Conservation (phyloP, 164 flowering plant genomes). For the Magnolia kwangsiensis region DNA sequence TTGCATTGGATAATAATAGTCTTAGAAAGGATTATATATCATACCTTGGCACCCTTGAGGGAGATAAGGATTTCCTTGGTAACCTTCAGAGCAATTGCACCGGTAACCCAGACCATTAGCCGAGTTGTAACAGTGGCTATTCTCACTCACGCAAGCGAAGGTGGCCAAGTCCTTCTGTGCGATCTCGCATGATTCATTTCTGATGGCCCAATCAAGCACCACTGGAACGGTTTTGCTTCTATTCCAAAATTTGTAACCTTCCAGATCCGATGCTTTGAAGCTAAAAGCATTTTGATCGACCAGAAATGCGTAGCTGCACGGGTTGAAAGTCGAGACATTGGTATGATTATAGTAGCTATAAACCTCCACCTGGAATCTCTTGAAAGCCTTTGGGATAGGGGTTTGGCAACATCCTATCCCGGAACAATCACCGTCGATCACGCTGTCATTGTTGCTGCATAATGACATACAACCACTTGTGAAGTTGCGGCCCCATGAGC, state of each 20-base stretch:
- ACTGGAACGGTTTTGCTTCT: not conserved
- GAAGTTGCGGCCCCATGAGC: not conserved
- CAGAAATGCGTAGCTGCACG: conserved; percentile 5
- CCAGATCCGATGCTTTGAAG: not conserved
- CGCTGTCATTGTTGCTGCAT: not conserved
- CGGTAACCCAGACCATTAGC: conserved; percentile 1
- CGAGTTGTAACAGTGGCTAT: conserved; percentile 2
- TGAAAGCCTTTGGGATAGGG: conserved; percentile 2
- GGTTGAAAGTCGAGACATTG: not conserved
- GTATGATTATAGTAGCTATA: not conserved
- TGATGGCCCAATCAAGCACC: not conserved
- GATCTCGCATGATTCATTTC: not conserved
- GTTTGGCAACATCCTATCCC: conserved; percentile 18
- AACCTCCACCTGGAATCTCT: not conserved
- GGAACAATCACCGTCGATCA: conserved; percentile 3
- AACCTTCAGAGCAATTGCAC: conserved; percentile 5
- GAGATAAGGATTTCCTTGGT: conserved; percentile 6
- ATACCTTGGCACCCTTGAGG: conserved; percentile 10
- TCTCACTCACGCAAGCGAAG: not conserved
- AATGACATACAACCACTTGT: conserved; percentile 9
- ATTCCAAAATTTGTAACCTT: not conserved
- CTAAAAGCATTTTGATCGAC: not conserved
- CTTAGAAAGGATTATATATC: not conserved
- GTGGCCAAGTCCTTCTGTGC: not conserved
- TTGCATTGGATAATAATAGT: not conserved